These are phyloP conservation scores for Acanthochlamys bracteata DNA, from an alignment of 106 monocot genomes.

Conservation along the genomic window DNA sequence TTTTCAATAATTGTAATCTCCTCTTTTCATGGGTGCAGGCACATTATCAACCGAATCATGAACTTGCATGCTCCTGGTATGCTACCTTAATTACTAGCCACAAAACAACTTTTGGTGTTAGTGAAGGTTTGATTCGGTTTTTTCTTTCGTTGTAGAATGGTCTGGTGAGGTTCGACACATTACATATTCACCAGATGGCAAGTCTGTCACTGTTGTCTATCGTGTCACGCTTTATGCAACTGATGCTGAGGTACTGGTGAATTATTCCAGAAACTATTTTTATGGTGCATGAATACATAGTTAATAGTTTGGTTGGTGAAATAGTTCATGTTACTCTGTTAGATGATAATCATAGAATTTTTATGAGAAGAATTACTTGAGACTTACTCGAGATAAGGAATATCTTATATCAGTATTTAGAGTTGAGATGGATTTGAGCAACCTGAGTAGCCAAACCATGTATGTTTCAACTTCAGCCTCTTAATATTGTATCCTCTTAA, in stretches of 20 bases:
- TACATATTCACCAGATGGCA: conserved; percentile 83
- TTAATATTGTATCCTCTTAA: no score
- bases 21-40: conserved; percentile 47
- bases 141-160: conserved; percentile 56
- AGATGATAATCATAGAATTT: no score
- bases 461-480: no score
- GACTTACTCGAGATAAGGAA: no score
- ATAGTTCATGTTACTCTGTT: no score
- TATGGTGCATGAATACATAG: no score
- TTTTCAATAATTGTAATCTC: not conserved
- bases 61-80: conserved; percentile 89
- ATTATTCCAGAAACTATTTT: not conserved
- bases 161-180: conserved; percentile 88
- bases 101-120: no score
- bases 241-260: conserved; percentile 81
- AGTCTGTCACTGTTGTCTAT: conserved; percentile 91
- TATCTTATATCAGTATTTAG: no score
- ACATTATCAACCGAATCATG: conserved; percentile 86
- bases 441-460: no score
- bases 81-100: not conserved
- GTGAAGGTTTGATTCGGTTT: not conserved
- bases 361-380: no score
- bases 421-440: no score
- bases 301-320: no score
- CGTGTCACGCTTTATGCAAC: conserved; percentile 90